Conservation (phyloP, 768 basidiomycete genomes). For the Leucocoprinus sp. region DNA sequence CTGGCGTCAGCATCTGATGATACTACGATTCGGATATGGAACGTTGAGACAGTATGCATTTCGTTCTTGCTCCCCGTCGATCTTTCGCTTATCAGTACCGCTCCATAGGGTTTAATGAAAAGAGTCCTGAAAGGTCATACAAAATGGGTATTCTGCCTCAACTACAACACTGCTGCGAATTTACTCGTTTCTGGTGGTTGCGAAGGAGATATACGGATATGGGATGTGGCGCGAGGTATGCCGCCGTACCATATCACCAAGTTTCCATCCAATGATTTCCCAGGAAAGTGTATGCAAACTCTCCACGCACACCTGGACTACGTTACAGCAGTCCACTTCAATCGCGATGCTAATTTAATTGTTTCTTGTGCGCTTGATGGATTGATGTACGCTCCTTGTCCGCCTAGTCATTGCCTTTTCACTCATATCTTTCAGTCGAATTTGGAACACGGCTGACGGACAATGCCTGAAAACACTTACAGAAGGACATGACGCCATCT, state of each 20-base stretch:
- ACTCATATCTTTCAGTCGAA: slow-evolving; percentile 49
- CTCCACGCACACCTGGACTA: slow-evolving; percentile 92
- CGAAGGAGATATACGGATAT: slow-evolving; percentile 88
- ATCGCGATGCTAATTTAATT: slow-evolving; percentile 83
- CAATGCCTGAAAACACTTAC: slow-evolving; percentile 96
- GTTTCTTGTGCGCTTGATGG: slow-evolving; percentile 92
- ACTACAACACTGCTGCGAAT: slow-evolving; percentile 84
- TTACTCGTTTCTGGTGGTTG: slow-evolving; percentile 88
- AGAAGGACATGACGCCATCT: slow-evolving; percentile 81
- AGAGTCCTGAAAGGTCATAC: slow-evolving; percentile 76
- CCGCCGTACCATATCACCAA: not conserved
- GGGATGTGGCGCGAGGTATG: slow-evolving; percentile 79
- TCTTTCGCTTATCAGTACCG: not conserved
- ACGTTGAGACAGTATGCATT: slow-evolving; percentile 62
- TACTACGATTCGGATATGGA: slow-evolving; percentile 83
- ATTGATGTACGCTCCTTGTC: slow-evolving; percentile 60
- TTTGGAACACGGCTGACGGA: slow-evolving; percentile 90
- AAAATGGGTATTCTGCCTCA: slow-evolving; percentile 86
- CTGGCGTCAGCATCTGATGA: slow-evolving; percentile 94
- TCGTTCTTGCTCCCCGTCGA: slow-evolving; percentile 8
- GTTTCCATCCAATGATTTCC: not conserved
- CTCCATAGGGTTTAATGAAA: slow-evolving; percentile 53
- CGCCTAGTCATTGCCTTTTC: not conserved
- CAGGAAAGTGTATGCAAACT: slow-evolving; percentile 80
- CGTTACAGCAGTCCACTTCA: slow-evolving; percentile 92